These are phyloP conservation scores for Tricholoma flavovirens DNA, from an alignment of 768 basidiomycete genomes.

Conservation along the genomic window DNA sequence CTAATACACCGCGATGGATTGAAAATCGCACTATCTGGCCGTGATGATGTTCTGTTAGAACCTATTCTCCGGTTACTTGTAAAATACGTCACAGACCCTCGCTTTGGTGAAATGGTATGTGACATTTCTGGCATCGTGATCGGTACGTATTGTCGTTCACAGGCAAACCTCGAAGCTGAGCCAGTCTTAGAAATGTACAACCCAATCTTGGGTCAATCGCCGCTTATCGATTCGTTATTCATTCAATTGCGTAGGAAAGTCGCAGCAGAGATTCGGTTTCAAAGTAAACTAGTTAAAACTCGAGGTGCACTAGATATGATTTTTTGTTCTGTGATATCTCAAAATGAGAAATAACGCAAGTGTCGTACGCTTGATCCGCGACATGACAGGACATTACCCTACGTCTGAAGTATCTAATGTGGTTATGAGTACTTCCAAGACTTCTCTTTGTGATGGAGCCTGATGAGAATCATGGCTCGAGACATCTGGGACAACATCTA, in stretches of 20 bases:
- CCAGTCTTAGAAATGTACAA: constrained; percentile 75
- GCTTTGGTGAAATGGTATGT: constrained; percentile 87
- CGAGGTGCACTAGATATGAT: constrained; percentile 92
- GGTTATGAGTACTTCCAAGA: constrained; percentile 60
- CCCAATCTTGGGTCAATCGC: constrained; percentile 89
- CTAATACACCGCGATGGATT: constrained; percentile 89
- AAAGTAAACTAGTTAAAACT: constrained; percentile 75
- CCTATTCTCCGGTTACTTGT: constrained; percentile 84
- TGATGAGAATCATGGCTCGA: constrained; percentile 28
- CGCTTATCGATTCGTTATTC: constrained; percentile 84
- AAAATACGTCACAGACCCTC: constrained; percentile 82
- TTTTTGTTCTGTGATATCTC: constrained; percentile 46
- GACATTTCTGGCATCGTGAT: constrained; percentile 77
- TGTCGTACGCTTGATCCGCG: background rate
- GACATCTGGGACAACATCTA: constrained; percentile 47
- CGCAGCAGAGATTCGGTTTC: constrained; percentile 80
- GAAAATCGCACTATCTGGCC: constrained; percentile 75
- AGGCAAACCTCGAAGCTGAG: constrained; percentile 3
- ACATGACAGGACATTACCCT: constrained; percentile 4
- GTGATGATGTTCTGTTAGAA: constrained; percentile 91
- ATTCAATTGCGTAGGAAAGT: constrained; percentile 78
- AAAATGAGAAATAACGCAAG: constrained; percentile 11
- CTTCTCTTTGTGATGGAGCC: constrained; percentile 57
- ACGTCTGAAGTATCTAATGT: constrained; percentile 38
- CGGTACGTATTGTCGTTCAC: constrained; percentile 43